phyloP scores from a whole-genome alignment of 768 basidiomycete genomes.

The Asterophora lycoperdoides region DNA sequence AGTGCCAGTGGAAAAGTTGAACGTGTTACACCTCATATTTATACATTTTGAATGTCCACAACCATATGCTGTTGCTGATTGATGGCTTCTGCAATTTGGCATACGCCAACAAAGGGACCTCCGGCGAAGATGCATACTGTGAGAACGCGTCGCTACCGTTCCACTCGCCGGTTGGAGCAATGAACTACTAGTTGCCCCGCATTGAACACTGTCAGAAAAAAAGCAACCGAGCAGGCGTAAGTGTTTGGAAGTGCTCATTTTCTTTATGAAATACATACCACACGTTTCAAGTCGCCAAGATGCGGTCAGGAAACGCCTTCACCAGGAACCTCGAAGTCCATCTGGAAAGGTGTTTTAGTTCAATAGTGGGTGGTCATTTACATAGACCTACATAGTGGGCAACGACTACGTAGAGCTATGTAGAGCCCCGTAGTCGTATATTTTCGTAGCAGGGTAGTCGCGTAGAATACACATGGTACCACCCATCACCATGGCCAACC shows the following conservation, averaged over 20 bases:
- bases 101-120: background rate
- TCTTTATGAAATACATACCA: background rate
- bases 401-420: too few relatives aligned
- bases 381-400: too few relatives aligned
- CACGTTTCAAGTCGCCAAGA: background rate
- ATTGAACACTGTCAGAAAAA: background rate
- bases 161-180: background rate
- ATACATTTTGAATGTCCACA: background rate
- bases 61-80: background rate
- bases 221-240: background rate
- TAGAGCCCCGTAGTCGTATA: too few relatives aligned
- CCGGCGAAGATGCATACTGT: background rate
- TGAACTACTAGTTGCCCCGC: too few relatives aligned
- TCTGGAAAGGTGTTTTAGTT: too few relatives aligned
- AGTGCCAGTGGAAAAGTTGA: background rate
- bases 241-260: too few relatives aligned
- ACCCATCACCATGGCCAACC: too few relatives aligned
- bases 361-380: too few relatives aligned
- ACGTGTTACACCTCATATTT: constrained; percentile 3
- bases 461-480: too few relatives aligned
- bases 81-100: constrained; percentile 2
- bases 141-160: too few relatives aligned
- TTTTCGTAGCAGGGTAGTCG: too few relatives aligned
- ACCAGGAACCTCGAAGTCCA: background rate
- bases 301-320: background rate